Base-by-base conservation (phyloP, 2,329 filamentous ascomycete genomes). In the Penicillium sp. region DNA sequence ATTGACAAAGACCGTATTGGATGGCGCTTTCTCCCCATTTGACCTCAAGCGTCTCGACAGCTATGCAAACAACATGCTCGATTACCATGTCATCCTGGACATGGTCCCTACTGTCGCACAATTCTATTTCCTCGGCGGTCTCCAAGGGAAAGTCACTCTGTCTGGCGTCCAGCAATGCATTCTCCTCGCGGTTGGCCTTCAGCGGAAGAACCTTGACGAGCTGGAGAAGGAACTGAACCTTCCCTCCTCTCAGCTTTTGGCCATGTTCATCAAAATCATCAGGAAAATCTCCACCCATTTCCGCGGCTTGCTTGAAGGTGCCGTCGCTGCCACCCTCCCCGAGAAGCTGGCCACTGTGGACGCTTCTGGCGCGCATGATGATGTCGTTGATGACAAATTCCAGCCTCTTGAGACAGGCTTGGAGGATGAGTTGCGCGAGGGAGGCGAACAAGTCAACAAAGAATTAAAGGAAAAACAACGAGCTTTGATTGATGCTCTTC, bases 251-350 rank as follows among this genome's bases (percentile, higher is more conserved):
- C 94, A 97, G 75, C 78, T 97, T 3, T 80, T 99, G 60, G 92
- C 93, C 59, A 96, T 97, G 88, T 97, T 99, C 73, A 90, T 96
- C 71, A 99, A 99, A 79, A 88, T 96, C 59, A 82, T 97, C 59
- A 85, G 91, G 62, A 97, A 97, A 77, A 82, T 96, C 40, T 89
- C 89, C 2, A 80, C 83, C 2, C 84, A 92, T 68, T 94, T 99
- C 74, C 83, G 86, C 30, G 77, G 81, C 3, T 74, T 97, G 0
- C 81, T 97, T 2, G 84, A 91, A 43, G 85, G 84, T 3, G 91
- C 90, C 0, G 86, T 88, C 11, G 86, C 84, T 56, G 83, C 85
- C 1, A 79, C 84, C 47, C 77, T 92, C 65, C 75, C 78, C 46
- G 72, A 80, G 2, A 79, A 83, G 54, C 71, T 74, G 56, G 57